A percentile compares a stretch with the other conserved stretches of the same genome.
Evolutionary conservation across 805 yeast species (phyloP).

Genomic region (Wickerhamiella australiensis): DNA sequence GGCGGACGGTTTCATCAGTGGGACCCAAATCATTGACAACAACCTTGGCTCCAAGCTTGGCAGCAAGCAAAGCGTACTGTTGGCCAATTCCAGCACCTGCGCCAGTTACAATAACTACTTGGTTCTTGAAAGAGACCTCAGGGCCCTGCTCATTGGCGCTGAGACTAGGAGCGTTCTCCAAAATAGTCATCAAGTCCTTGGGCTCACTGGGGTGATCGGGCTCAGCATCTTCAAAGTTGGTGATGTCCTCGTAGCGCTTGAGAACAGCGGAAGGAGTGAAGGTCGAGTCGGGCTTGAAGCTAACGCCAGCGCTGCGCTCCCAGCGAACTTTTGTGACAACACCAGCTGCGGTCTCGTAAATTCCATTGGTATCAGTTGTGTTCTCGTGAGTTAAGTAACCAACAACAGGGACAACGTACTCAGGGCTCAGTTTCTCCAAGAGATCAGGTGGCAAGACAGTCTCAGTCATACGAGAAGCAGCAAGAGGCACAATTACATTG

Average conservation of each 20-base stretch:
- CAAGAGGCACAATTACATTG: slow-evolving; percentile 87
- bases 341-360: slow-evolving; percentile 91
- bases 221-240: slow-evolving; percentile 42
- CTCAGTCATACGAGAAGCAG: slow-evolving; percentile 94
- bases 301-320: slow-evolving; percentile 83
- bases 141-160: slow-evolving; percentile 49
- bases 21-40: slow-evolving; percentile 82
- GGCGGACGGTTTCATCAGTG: slow-evolving; percentile 61
- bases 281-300: slow-evolving; percentile 62
- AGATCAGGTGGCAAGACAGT: slow-evolving; percentile 74
- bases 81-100: slow-evolving; percentile 92
- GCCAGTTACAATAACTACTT: slow-evolving; percentile 87
- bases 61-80: slow-evolving; percentile 75
- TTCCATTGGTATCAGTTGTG: slow-evolving; percentile 53
- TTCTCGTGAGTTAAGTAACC: slow-evolving; percentile 62
- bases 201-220: slow-evolving; percentile 59
- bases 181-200: slow-evolving; percentile 55
- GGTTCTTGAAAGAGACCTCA: slow-evolving; percentile 54
- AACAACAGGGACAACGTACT: slow-evolving; percentile 84
- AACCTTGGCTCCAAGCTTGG: slow-evolving; percentile 86
- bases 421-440: slow-evolving; percentile 69
- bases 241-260: slow-evolving; percentile 50
- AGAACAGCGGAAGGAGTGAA: slow-evolving; percentile 82
- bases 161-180: slow-evolving; percentile 39
- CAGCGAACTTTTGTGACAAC: slow-evolving; percentile 83